These are phyloP conservation scores for Chara braunii DNA, from an alignment of 139 green algal genomes.

Conservation along the genomic window DNA sequence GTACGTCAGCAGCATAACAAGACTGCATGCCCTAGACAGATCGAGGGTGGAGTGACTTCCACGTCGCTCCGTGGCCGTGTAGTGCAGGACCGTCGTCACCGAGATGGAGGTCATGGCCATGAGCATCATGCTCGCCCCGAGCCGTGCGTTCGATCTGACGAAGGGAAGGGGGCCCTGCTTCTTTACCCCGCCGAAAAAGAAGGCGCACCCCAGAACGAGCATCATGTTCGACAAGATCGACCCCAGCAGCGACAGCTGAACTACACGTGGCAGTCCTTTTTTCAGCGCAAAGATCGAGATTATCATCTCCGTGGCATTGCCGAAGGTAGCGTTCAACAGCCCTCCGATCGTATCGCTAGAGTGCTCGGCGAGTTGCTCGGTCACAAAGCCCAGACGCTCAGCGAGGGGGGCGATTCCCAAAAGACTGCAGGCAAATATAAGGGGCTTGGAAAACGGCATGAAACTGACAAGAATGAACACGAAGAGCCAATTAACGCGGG, in stretches of 20 bases:
- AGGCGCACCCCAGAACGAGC: conserved; percentile 69
- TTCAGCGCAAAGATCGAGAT: conserved; percentile 59
- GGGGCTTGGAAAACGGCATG: no score
- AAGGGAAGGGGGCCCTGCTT: no score
- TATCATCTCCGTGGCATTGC: conserved; percentile 92
- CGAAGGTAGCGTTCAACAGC: conserved; percentile 82
- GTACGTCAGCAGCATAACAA: conserved; percentile 65
- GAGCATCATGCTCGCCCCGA: conserved; percentile 19
- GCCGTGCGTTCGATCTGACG: background rate
- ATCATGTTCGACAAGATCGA: conserved; percentile 72
- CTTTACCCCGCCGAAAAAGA: conserved; percentile 61
- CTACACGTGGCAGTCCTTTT: conserved; percentile 50
- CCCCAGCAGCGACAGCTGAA: conserved; percentile 72
- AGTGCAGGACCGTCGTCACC: conserved; percentile 50
- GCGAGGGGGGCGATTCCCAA: conserved; percentile 40
- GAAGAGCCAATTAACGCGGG: no score
- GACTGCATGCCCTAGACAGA: conserved; percentile 53
- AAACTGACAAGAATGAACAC: no score
- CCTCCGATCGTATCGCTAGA: conserved; percentile 32
- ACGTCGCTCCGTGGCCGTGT: conserved; percentile 51
- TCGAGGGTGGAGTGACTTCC: conserved; percentile 32
- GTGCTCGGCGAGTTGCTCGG: conserved; percentile 32
- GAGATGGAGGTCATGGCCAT: conserved; percentile 47
- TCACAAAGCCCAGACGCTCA: conserved; percentile 46
- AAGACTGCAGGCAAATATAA: conserved; percentile 41